Conservation (phyloP, 805 yeast genomes). For the Zygosaccharomyces gambellarensis region DNA sequence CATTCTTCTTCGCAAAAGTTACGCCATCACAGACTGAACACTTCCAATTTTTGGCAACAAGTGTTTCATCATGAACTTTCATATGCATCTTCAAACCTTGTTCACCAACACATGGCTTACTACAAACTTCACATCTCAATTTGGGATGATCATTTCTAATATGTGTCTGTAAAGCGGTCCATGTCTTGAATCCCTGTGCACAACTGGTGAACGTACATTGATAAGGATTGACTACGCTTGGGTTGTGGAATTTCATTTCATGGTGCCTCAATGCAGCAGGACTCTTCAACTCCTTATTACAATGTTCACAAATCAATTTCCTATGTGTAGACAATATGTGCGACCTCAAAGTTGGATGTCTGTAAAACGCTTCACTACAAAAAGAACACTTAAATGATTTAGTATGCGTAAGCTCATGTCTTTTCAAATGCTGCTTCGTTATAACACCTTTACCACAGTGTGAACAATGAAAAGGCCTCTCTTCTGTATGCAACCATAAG, state of each 20-base stretch:
- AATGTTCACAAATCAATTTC: slow-evolving; percentile 51
- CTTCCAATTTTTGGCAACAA: slow-evolving; percentile 57
- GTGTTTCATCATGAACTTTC: slow-evolving; percentile 57
- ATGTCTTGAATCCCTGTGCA: slow-evolving; percentile 53
- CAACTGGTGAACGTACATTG: slow-evolving; percentile 64
- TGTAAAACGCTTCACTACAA: slow-evolving; percentile 66
- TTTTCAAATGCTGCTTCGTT: slow-evolving; percentile 69
- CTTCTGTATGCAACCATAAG: slow-evolving; percentile 54
- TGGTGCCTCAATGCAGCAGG: slow-evolving; percentile 67
- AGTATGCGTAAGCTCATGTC: slow-evolving; percentile 82
- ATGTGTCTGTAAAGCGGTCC: slow-evolving; percentile 72
- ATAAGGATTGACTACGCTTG: slow-evolving; percentile 35
- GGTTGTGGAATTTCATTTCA: slow-evolving; percentile 59
- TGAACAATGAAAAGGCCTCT: slow-evolving; percentile 68
- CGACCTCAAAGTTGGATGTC: slow-evolving; percentile 68
- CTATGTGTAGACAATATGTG: slow-evolving; percentile 64
- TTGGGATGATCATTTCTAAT: slow-evolving; percentile 69
- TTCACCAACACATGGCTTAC: slow-evolving; percentile 67
- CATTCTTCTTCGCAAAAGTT: slow-evolving; percentile 52
- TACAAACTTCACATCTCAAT: slow-evolving; percentile 58
- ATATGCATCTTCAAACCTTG: slow-evolving; percentile 68
- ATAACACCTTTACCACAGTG: slow-evolving; percentile 79
- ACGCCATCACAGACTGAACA: slow-evolving; percentile 50
- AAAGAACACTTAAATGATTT: slow-evolving; percentile 56
- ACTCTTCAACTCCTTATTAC: slow-evolving; percentile 60